Evolutionary conservation across 2,329 filamentous ascomycete species (phyloP).

Genomic region (Xylariomycetidae sp.): DNA sequence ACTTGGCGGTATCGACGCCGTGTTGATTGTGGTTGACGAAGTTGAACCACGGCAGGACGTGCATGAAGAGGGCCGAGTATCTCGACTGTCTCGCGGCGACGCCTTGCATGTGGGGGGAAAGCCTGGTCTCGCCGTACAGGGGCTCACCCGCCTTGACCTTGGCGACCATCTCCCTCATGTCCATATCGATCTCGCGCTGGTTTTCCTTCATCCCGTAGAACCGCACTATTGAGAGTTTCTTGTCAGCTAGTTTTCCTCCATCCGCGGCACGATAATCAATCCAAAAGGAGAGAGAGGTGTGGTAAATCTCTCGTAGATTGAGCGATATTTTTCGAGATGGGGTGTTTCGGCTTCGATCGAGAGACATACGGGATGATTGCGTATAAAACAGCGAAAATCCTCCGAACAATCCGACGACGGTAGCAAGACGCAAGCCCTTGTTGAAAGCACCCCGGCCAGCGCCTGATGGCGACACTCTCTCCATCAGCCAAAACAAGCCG

Average conservation of each 20-base stretch:
- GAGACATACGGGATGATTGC: conserved; percentile 72
- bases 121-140: conserved; percentile 74
- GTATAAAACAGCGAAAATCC: conserved; percentile 85
- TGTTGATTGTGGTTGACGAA: conserved; percentile 96
- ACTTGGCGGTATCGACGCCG: conserved; percentile 96
- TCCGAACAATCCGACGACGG: conserved; percentile 67
- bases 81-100: conserved; percentile 88
- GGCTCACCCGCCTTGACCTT: conserved; percentile 91
- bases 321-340: too few species aligned
- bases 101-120: conserved; percentile 89
- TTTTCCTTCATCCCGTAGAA: conserved; percentile 97
- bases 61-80: conserved; percentile 79
- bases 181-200: conserved; percentile 83
- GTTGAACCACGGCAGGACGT: conserved; percentile 94
- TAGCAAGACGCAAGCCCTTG: conserved; percentile 74
- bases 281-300: too few species aligned
- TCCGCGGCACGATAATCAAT: neutral
- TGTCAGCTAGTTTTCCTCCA: too few species aligned
- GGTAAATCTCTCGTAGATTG: too few species aligned
- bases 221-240: conserved; percentile 58
- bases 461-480: conserved; percentile 79
- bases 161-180: conserved; percentile 97
- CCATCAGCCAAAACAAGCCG: conserved; percentile 69
- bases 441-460: conserved; percentile 79
- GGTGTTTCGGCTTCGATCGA: too few species aligned